Base-by-base conservation (phyloP, 768 basidiomycete species). In the Pisolithus marmoratus region DNA sequence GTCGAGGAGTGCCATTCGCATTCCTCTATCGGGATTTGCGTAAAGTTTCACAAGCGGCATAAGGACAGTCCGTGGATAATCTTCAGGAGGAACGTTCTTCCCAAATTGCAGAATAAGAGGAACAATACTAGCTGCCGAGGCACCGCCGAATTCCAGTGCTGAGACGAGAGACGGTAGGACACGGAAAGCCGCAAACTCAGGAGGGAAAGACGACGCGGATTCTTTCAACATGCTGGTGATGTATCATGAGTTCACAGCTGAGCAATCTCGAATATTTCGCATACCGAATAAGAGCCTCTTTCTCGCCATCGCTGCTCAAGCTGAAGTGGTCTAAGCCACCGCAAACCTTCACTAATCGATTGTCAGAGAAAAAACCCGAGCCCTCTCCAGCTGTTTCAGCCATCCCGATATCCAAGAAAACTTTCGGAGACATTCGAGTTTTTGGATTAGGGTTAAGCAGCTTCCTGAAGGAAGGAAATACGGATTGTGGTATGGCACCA, bases 1-100 rank as follows among this genome's bases (percentile, higher is more conserved):
- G 49, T 98, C 94, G 15, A 98, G 76, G 44, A 99, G 70, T 5
- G 93, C 94, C 87, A 99, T 95, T 27, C 96, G 79, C 22, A 85
- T 91, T 1, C 93, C 94, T 42, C 96, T 81, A 68, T 99, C 96
- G 0, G 94, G 89, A 58, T 87, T 94, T 2, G 86, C 79, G 60
- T 79, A 98, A 36, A 97, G 75, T 65, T 86, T 90, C 40, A 92
- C 77, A 2, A 99, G 74, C 0, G 95, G 92, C 7, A 78, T 78
- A 2, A 94, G 67, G 15, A 97, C 82, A 5, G 80, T 61, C 36
- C 75, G 76, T 2, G 75, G 63, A 61, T 94, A 95, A 46, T 94
- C 84, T 19, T 83, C 78, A 1, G 83, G 77, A 0, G 87, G 70
- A 0, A 89, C 75, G 57, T 81, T 80, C 59, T 78, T 81, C 3